Evolutionary conservation across 2,329 filamentous ascomycete genomes (phyloP).

Genomic region (Verticillium nubilum): DNA sequence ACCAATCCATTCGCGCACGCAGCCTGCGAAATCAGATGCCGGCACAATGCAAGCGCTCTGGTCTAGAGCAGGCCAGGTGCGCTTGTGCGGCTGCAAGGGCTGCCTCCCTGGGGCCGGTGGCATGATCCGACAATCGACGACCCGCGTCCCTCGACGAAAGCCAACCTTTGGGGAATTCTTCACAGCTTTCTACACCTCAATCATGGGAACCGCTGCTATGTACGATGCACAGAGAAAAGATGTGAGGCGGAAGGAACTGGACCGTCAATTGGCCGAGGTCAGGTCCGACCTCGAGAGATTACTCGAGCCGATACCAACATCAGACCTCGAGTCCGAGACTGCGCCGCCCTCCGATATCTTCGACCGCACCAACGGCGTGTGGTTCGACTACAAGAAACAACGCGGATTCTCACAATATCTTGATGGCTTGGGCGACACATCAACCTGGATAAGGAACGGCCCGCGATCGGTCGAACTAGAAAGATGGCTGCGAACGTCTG

Average conservation of each 20-base stretch:
- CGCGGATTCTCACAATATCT: conserved; percentile 5
- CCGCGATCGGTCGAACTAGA: conserved; percentile 2
- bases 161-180: conserved; percentile 48
- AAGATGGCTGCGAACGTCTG: conserved; percentile 2
- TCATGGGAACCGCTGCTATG: conserved; percentile 60
- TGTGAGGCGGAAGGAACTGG: conserved; percentile 52
- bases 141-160: conserved; percentile 42
- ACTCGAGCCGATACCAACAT: conserved; percentile 23
- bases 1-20: conserved; percentile 6
- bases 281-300: conserved; percentile 38
- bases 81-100: conserved; percentile 57
- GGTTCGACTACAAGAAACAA: conserved; percentile 1
- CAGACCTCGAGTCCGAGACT: conserved; percentile 7
- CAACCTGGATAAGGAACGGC: not conserved
- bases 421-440: conserved; percentile 1
- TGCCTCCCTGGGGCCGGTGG: conserved; percentile 47
- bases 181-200: conserved; percentile 63
- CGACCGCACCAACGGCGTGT: conserved; percentile 7
- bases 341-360: conserved; percentile 17
- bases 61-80: conserved; percentile 60
- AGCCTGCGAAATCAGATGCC: conserved; percentile 22
- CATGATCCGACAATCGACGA: conserved; percentile 45
- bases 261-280: conserved; percentile 52
- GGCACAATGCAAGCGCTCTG: conserved; percentile 61
- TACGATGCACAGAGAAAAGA: conserved; percentile 57